These are phyloP conservation scores for Didymella glomerata DNA, from an alignment of 2,329 filamentous ascomycete genomes.

Conservation along the genomic window DNA sequence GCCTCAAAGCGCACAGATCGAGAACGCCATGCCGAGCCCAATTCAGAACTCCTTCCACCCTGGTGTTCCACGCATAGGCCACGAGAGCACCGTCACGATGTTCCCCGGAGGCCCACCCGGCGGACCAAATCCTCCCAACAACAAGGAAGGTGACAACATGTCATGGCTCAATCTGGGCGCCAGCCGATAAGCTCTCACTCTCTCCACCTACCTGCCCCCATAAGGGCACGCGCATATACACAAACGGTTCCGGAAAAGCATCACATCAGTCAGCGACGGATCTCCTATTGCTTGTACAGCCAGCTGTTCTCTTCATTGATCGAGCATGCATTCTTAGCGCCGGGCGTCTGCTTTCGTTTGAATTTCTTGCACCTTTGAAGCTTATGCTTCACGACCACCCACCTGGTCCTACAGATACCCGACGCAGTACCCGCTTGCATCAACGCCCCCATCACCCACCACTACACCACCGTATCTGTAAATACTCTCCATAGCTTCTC, in stretches of 20 bases:
- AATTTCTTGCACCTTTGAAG: slow-evolving; percentile 29
- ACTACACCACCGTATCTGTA: slow-evolving; percentile 20
- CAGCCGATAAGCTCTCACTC: slow-evolving; percentile 28
- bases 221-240: slow-evolving; percentile 23
- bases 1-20: slow-evolving; percentile 21
- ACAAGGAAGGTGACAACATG: slow-evolving; percentile 65
- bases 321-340: slow-evolving; percentile 43
- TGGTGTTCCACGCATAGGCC: slow-evolving; percentile 57
- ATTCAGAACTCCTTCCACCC: slow-evolving; percentile 61
- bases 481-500: slow-evolving; percentile 21
- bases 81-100: slow-evolving; percentile 62
- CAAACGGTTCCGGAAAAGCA: slow-evolving; percentile 30
- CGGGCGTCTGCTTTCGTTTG: slow-evolving; percentile 34
- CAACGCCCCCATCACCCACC: slow-evolving; percentile 13
- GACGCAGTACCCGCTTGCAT: slow-evolving; percentile 32
- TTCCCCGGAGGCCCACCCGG: slow-evolving; percentile 53
- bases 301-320: slow-evolving; percentile 30
- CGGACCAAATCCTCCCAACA: slow-evolving; percentile 27
- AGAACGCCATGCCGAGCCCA: slow-evolving; percentile 50
- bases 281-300: slow-evolving; percentile 31
- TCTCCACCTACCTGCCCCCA: slow-evolving; percentile 11
- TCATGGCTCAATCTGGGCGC: slow-evolving; percentile 79
- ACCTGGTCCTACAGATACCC: slow-evolving; percentile 49
- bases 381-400: slow-evolving; percentile 34
- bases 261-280: slow-evolving; percentile 31